Conservation (phyloP, 352 stramenopile genomes). For the Hyaloperonospora arabidopsidis region DNA sequence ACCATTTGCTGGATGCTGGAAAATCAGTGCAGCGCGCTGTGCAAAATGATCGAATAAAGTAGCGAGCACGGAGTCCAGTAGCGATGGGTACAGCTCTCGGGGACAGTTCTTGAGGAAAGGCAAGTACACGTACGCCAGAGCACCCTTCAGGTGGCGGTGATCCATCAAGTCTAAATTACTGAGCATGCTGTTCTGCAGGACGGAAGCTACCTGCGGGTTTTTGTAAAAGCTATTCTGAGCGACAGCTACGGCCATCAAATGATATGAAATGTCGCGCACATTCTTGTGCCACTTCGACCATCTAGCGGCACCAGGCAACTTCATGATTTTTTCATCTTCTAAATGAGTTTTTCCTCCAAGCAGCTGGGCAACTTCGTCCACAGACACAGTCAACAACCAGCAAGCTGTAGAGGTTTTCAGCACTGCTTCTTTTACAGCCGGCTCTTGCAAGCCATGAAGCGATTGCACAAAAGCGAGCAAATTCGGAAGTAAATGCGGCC, state of each 20-base stretch:
- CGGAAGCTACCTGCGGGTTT: slow-evolving; percentile 31
- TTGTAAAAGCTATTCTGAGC: slow-evolving; percentile 45
- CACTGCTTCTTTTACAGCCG: slow-evolving; percentile 42
- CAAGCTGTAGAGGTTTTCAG: slow-evolving; percentile 50
- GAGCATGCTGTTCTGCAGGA: slow-evolving; percentile 61
- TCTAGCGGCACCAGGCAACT: slow-evolving; percentile 38
- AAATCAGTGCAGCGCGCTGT: slow-evolving; percentile 41
- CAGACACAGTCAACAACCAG: slow-evolving; percentile 60
- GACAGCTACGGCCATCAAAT: slow-evolving; percentile 62
- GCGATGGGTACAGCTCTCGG: slow-evolving; percentile 38
- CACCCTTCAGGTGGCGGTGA: slow-evolving; percentile 62
- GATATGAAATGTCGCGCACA: slow-evolving; percentile 67
- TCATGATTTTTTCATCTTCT: slow-evolving; percentile 55
- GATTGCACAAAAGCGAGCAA: slow-evolving; percentile 49
- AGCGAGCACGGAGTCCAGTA: slow-evolving; percentile 57
- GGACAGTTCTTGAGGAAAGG: slow-evolving; percentile 68
- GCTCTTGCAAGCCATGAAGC: slow-evolving; percentile 49
- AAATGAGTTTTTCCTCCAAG: slow-evolving; percentile 68
- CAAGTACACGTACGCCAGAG: slow-evolving; percentile 60
- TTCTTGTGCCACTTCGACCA: slow-evolving; percentile 82
- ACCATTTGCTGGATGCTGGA: slow-evolving; percentile 23
- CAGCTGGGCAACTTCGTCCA: slow-evolving; percentile 69
- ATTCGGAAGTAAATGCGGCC: slow-evolving; percentile 68
- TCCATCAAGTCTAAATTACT: slow-evolving; percentile 59
- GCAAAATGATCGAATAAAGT: slow-evolving; percentile 51